phyloP scores from a whole-genome alignment of 139 green algal species.

The Chara braunii region DNA sequence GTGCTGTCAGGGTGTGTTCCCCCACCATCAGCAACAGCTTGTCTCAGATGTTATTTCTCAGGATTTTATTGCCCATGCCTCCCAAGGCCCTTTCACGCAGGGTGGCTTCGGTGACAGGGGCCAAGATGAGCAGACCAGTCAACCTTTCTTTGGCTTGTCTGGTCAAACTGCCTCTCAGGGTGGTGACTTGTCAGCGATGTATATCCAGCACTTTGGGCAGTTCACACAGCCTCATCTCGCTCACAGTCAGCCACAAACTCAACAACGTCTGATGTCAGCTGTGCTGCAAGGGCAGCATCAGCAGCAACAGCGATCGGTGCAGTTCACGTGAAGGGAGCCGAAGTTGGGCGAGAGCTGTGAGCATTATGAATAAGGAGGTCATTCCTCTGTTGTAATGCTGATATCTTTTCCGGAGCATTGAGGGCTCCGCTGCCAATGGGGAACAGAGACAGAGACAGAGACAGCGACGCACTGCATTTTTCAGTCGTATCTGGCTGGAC shows the following conservation, averaged over 20 bases:
- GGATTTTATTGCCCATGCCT: conserved; percentile 4
- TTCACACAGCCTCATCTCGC: not conserved
- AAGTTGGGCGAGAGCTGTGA: no score
- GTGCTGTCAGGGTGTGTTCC: not conserved
- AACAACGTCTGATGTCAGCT: not conserved
- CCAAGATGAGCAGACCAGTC: not conserved
- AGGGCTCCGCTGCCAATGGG: no score
- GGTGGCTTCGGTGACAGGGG: not conserved
- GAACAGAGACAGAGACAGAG: no score
- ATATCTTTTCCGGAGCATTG: no score
- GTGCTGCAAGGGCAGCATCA: no score
- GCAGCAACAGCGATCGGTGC: no score
- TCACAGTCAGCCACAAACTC: not conserved
- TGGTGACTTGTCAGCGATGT: not conserved
- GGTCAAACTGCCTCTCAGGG: not conserved
- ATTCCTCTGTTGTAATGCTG: no score
- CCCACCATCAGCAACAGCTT: no score
- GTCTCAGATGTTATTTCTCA: not conserved
- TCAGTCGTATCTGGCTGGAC: no score
- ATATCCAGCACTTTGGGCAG: not conserved
- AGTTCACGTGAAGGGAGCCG: no score
- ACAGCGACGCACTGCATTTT: no score
- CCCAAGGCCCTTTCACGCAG: not conserved
- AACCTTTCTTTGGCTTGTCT: not conserved
- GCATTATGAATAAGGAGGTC: no score